Conservation (phyloP, 305 asterid species). For the Coffea humblotiana region DNA sequence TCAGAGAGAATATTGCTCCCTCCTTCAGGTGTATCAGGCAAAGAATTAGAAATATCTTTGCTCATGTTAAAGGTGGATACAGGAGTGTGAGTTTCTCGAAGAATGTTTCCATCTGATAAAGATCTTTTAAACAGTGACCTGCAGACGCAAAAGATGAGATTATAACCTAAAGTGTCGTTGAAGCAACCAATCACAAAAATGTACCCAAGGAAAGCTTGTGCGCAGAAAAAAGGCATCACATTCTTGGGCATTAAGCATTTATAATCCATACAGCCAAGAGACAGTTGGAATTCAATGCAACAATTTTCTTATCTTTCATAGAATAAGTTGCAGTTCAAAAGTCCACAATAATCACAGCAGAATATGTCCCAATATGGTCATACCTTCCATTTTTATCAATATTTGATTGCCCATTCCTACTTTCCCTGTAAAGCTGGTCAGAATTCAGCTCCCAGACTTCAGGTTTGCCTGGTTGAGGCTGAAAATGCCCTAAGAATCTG, state of each 20-base stretch:
- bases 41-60: slow-evolving; percentile 34
- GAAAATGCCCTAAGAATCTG: slow-evolving; percentile 94
- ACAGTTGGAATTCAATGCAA: not conserved
- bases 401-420: slow-evolving; percentile 53
- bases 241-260: not conserved
- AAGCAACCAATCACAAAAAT: slow-evolving; percentile 10
- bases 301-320: not conserved
- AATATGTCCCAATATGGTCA: not conserved
- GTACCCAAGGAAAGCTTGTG: not conserved
- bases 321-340: not conserved
- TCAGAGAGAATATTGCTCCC: slow-evolving; percentile 53
- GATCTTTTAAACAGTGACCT: slow-evolving; percentile 76
- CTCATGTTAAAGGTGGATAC: slow-evolving; percentile 36
- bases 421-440: slow-evolving; percentile 59
- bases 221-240: not conserved
- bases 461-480: slow-evolving; percentile 80
- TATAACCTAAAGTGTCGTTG: not conserved
- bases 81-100: slow-evolving; percentile 57
- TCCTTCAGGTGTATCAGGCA: slow-evolving; percentile 25
- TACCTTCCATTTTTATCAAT: slow-evolving; percentile 58
- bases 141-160: slow-evolving; percentile 20
- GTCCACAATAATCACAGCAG: not conserved
- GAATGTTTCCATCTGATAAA: slow-evolving; percentile 89
- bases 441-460: slow-evolving; percentile 91
- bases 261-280: slow-evolving; percentile 4